Evolutionary conservation across 805 yeast genomes (phyloP), one percentile per base, ranked within the genome.

Genomic region (Zygoascus ofunaensis): DNA sequence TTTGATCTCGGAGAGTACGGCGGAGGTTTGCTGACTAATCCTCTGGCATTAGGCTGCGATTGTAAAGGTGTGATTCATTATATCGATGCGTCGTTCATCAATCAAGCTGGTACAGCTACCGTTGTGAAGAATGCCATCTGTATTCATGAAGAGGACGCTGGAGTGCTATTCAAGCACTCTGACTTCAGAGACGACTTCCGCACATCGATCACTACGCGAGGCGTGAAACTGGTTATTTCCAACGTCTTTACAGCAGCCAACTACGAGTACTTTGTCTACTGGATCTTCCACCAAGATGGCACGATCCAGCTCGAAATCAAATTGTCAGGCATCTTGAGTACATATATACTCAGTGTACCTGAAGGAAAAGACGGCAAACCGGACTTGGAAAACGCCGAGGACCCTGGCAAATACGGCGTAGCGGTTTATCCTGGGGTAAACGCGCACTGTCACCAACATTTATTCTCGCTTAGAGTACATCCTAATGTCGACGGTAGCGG

Each of bases 1-100:
- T 76, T 83, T 64, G 92, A 83, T 65, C 77, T 83, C 53, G 92
- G 92, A 62, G 92, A 83, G 63, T 82, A 82, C 61, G 92, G 92
- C 67, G 90, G 87, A 49, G 92, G 92, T 58, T 77, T 77, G 69
- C 78, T 83, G 79, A 80, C 92, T 44, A 83, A 83, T 65, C 84
- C 89, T 30, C 71, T 83, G 51, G 67, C 82, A 18, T 72, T 82
- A 44, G 90, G 90, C 34, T 83, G 92, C 62, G 92, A 83, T 63
- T 83, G 92, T 70, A 82, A 83, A 63, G 92, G 92, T 60, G 86
- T 77, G 37, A 83, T 83, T 55, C 89, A 84, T 62, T 83, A 83
- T 66, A 60, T 83, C 64, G 89, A 83, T 64, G 89, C 85, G n/a
- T 79, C 77, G 62, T 80, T 81, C 59, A 71, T 80, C 30, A 77